Evolutionary conservation across 495 filamentous ascomycete genomes (phyloP).

Genomic region (Xylaria scruposa): DNA sequence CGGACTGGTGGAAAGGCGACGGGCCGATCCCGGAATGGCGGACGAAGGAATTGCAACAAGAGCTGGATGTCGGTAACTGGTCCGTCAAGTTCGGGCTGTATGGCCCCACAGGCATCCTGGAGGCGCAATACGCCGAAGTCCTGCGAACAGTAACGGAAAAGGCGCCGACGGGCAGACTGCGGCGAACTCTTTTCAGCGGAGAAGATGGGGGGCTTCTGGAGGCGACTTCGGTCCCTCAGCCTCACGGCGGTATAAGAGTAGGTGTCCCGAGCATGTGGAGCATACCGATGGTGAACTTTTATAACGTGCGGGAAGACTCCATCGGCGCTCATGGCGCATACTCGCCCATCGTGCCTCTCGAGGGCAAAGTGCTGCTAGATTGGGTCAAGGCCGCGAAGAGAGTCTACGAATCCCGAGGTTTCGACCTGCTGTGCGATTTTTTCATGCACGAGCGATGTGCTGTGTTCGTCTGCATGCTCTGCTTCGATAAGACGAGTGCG

Average conservation of each 20-base stretch:
- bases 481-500: constrained; percentile 49
- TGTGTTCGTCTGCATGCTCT: constrained; percentile 53
- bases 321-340: constrained; percentile 53
- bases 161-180: constrained; percentile 47
- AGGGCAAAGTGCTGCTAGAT: constrained; percentile 46
- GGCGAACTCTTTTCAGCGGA: constrained; percentile 44
- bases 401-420: constrained; percentile 48
- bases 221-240: constrained; percentile 41
- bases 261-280: constrained; percentile 51
- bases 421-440: constrained; percentile 52
- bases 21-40: constrained; percentile 55
- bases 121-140: constrained; percentile 56
- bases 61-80: constrained; percentile 54
- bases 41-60: constrained; percentile 49
- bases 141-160: constrained; percentile 41
- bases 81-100: constrained; percentile 56
- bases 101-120: constrained; percentile 49
- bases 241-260: constrained; percentile 49
- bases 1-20: constrained; percentile 52
- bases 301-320: constrained; percentile 38
- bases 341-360: constrained; percentile 50
- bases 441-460: constrained; percentile 53
- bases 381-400: constrained; percentile 48
- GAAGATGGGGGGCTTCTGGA: constrained; percentile 48
- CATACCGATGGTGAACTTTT: constrained; percentile 50